A percentile compares a stretch with the other conserved stretches of the same genome.
Conservation (phyloP, 495 filamentous ascomycete genomes). For the Cercophora sp. region DNA sequence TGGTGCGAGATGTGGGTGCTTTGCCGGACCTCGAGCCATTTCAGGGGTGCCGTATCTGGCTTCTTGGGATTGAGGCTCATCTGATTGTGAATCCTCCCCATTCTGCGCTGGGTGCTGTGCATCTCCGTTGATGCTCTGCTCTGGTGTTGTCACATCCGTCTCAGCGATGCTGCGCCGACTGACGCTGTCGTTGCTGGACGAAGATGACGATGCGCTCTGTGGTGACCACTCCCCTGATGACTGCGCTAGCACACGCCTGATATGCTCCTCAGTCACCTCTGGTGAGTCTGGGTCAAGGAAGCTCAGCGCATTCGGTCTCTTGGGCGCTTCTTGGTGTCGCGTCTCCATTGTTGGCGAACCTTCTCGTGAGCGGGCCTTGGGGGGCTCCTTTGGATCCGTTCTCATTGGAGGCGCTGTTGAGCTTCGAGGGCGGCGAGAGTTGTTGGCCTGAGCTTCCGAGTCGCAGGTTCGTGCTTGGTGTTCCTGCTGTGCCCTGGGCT, state of each 20-base stretch:
- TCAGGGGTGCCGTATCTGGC: conserved; percentile 30
- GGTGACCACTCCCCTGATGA: conserved; percentile 26
- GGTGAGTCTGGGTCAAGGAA: conserved; percentile 34
- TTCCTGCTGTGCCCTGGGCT: background rate
- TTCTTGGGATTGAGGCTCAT: background rate
- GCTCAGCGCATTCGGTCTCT: conserved; percentile 26
- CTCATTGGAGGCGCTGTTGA: background rate
- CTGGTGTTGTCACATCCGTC: conserved; percentile 45
- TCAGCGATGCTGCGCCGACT: conserved; percentile 34
- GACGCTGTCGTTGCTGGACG: conserved; percentile 34
- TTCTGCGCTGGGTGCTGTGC: background rate
- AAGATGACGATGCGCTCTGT: conserved; percentile 28
- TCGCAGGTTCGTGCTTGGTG: background rate
- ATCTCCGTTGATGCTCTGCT: conserved; percentile 31
- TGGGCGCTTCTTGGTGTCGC: background rate
- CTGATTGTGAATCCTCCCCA: no score
- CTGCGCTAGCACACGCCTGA: conserved; percentile 27
- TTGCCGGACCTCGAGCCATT: conserved; percentile 27
- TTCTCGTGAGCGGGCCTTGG: no score
- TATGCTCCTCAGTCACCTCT: conserved; percentile 26
- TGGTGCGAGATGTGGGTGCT: conserved; percentile 25
- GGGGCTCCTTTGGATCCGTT: background rate
- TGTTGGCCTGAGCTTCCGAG: background rate
- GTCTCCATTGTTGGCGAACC: background rate
- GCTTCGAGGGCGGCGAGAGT: background rate